These are phyloP conservation scores for Cystofilobasidium macerans DNA, from an alignment of 768 basidiomycete species.

Conservation along the genomic window DNA sequence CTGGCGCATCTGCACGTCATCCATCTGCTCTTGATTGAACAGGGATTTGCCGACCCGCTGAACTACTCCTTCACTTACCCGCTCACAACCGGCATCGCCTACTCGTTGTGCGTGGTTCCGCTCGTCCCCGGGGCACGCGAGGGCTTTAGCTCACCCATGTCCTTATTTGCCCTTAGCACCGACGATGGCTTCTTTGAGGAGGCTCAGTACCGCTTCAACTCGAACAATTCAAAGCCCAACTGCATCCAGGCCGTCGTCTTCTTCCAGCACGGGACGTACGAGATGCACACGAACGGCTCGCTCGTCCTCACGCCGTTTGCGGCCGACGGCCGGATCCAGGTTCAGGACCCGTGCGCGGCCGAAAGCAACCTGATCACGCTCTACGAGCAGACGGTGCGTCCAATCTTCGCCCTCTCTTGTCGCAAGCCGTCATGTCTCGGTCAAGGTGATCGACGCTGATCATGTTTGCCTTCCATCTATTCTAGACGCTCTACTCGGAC, in stretches of 20 bases:
- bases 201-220: constrained; percentile 74
- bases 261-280: constrained; percentile 80
- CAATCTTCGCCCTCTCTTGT: constrained; percentile 4
- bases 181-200: constrained; percentile 71
- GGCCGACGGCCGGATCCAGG: constrained; percentile 78
- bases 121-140: constrained; percentile 5
- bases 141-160: not conserved
- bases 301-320: constrained; percentile 60
- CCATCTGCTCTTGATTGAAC: no score
- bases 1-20: no score
- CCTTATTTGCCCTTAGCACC: constrained; percentile 44
- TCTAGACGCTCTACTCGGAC: constrained; percentile 36
- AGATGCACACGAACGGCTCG: constrained; percentile 62
- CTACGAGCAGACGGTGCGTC: constrained; percentile 62
- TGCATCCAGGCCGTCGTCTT: constrained; percentile 81
- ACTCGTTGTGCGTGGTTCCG: constrained; percentile 63
- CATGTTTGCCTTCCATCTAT: no score
- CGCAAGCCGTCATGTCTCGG: no score
- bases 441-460: no score
- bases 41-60: constrained; percentile 77
- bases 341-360: constrained; percentile 86
- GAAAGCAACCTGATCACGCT: constrained; percentile 73
- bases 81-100: constrained; percentile 69
- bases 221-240: constrained; percentile 73
- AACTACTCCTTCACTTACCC: constrained; percentile 78